Conservation (phyloP, 305 asterid species). For the Fraxinus albicans region DNA sequence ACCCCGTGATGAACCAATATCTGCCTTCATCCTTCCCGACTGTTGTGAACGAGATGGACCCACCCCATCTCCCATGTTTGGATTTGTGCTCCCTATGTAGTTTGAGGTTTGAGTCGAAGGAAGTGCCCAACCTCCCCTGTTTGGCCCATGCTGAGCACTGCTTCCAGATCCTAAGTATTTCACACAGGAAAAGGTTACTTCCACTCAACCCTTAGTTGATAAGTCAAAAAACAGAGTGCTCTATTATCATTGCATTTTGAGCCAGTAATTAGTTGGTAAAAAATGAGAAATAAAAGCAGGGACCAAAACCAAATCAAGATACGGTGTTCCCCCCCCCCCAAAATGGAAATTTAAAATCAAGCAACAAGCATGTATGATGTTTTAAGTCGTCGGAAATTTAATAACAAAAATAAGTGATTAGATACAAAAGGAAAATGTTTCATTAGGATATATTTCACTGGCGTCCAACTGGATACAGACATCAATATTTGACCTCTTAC, state of each 20-base stretch:
- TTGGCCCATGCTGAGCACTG: conserved; percentile 18
- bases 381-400: neutral
- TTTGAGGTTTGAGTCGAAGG: conserved; percentile 47
- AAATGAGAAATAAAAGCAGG: neutral
- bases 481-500: neutral
- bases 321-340: neutral
- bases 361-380: neutral
- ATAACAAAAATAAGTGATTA: neutral
- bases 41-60: conserved; percentile 24
- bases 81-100: conserved; percentile 23
- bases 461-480: neutral
- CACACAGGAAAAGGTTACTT: neutral
- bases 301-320: neutral
- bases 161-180: conserved; percentile 50
- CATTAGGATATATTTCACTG: neutral
- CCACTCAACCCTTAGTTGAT: neutral
- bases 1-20: conserved; percentile 27
- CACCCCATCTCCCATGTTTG: conserved; percentile 21
- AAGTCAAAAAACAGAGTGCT: neutral
- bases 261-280: neutral
- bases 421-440: neutral
- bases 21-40: conserved; percentile 21
- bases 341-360: neutral
- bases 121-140: conserved; percentile 66
- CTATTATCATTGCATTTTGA: neutral